Percentiles rank a stretch among this genome's conserved stretches.
Conservation (phyloP, 805 yeast genomes). For the Cyberlindnera saturnus region DNA sequence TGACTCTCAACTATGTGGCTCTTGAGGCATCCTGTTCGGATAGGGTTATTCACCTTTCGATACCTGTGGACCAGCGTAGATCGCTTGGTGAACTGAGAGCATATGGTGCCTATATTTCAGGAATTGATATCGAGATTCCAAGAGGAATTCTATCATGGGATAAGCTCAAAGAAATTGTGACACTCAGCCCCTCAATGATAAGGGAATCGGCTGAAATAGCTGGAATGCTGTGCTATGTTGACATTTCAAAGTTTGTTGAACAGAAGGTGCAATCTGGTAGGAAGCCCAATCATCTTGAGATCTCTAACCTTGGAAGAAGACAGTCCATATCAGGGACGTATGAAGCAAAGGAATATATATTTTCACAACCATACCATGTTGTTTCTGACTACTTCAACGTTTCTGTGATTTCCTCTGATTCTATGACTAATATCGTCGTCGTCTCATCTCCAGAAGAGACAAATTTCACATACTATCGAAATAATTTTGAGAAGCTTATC, state of each 20-base stretch:
- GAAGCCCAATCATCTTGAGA: conserved; percentile 1
- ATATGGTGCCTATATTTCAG: conserved; percentile 7
- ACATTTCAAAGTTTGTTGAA: conserved; percentile 1
- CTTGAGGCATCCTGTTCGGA: not conserved
- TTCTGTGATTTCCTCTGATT: not conserved
- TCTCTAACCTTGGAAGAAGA: conserved; percentile 11
- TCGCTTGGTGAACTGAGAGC: conserved; percentile 1
- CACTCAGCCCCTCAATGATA: not conserved
- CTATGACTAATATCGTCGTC: not conserved
- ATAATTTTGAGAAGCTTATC: not conserved
- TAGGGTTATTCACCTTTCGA: not conserved
- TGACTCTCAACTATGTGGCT: not conserved
- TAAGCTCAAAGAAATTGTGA: not conserved
- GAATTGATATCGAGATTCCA: not conserved
- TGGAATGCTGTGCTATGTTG: conserved; percentile 6
- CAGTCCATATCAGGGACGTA: not conserved
- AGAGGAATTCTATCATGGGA: not conserved
- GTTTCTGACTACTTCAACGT: not conserved
- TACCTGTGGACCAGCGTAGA: conserved; percentile 8
- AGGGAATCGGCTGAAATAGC: conserved; percentile 1
- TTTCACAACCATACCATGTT: conserved; percentile 6
- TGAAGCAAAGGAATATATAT: conserved; percentile 2
- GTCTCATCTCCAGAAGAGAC: not conserved
- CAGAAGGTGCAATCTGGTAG: not conserved
- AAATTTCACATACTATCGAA: not conserved